These are phyloP conservation scores for Tieghemostelium lacteum DNA, from an alignment of 78 protist genomes.

Conservation along the genomic window DNA sequence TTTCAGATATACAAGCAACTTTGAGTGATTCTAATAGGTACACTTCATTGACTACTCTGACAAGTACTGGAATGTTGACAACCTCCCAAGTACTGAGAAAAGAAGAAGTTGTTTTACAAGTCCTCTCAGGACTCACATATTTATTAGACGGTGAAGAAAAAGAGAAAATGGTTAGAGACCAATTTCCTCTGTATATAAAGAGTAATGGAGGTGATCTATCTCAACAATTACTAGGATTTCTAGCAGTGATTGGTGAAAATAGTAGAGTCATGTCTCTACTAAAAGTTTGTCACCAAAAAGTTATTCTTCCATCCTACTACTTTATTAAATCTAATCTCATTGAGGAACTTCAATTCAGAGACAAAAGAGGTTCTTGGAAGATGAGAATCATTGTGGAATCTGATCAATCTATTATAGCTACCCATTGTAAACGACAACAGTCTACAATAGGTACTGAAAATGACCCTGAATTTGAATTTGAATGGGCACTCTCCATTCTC, in stretches of 20 bases:
- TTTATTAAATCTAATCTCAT: conserved; percentile 72
- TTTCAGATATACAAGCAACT: too few species aligned
- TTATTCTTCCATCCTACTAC: conserved; percentile 59
- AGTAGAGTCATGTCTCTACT: conserved; percentile 38
- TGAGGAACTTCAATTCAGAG: conserved; percentile 68
- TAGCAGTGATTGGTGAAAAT: conserved; percentile 14
- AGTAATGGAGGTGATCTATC: conserved; percentile 46
- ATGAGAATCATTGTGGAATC: conserved; percentile 53
- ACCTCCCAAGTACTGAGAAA: conserved; percentile 60
- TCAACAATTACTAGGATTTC: conserved; percentile 14
- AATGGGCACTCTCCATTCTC: conserved; percentile 44
- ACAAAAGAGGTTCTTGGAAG: conserved; percentile 66
- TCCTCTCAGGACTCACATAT: conserved; percentile 7
- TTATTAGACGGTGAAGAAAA: conserved; percentile 63
- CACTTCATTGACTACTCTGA: conserved; percentile 58
- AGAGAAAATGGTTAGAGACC: conserved; percentile 14
- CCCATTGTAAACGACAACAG: conserved; percentile 70
- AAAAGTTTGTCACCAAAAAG: conserved; percentile 68
- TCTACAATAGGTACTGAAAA: conserved; percentile 66
- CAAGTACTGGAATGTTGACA: conserved; percentile 36
- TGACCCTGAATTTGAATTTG: conserved; percentile 77
- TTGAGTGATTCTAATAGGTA: conserved; percentile 21
- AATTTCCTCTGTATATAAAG: conserved; percentile 35
- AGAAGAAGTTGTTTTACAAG: conserved; percentile 66
- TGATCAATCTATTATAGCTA: conserved; percentile 24